Evolutionary conservation across 75 land plant genomes (phyloP).

Genomic region (Sequoia sempervirens): DNA sequence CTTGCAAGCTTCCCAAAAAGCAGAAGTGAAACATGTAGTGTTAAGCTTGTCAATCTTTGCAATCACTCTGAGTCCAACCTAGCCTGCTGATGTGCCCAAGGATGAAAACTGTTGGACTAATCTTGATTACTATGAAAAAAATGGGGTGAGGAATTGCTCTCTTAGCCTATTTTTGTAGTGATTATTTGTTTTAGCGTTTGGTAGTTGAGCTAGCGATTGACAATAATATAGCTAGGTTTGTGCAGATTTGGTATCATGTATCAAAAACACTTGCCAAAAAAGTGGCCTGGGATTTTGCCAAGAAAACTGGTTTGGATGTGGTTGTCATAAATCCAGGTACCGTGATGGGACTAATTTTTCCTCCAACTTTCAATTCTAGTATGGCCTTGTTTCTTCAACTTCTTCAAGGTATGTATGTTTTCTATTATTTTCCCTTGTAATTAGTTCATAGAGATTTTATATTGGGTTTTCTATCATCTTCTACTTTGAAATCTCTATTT

Average conservation of each 20-base stretch:
- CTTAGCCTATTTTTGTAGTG: too few species aligned
- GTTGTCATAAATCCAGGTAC: too few species aligned
- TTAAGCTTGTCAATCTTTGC: slow-evolving; percentile 76
- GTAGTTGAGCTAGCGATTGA: too few species aligned
- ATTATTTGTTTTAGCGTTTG: too few species aligned
- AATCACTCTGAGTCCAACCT: slow-evolving; percentile 44
- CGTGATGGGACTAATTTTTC: slow-evolving; percentile 59
- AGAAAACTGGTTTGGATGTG: too few species aligned
- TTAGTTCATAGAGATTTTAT: not conserved
- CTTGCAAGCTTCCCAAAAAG: slow-evolving; percentile 51
- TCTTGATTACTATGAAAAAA: slow-evolving; percentile 49
- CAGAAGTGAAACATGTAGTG: slow-evolving; percentile 59
- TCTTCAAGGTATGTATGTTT: slow-evolving; percentile 35
- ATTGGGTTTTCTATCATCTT: not conserved
- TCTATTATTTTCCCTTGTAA: not conserved
- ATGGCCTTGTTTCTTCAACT: slow-evolving; percentile 47
- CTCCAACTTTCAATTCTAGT: slow-evolving; percentile 60
- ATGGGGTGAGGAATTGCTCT: too few species aligned
- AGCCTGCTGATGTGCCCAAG: too few species aligned
- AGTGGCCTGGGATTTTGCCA: slow-evolving; percentile 76
- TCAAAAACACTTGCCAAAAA: slow-evolving; percentile 72
- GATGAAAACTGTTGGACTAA: too few species aligned
- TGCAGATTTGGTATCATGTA: slow-evolving; percentile 62
- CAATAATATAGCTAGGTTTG: too few species aligned
- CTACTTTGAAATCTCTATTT: too few species aligned